Conservation (phyloP, 768 basidiomycete species). For the Paxillus involutus region DNA sequence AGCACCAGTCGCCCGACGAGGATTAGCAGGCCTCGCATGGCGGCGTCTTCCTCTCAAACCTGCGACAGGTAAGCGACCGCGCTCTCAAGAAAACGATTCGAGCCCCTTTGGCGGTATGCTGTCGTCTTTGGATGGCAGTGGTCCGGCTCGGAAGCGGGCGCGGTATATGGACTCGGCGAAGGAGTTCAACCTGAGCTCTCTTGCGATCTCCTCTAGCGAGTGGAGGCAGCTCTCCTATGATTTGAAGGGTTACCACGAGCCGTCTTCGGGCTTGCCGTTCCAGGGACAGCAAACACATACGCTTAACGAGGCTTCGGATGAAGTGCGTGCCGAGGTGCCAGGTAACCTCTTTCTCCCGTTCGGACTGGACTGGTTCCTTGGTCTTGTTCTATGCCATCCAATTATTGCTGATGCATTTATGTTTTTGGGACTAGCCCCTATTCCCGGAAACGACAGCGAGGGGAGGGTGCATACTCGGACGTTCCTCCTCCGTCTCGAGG, state of each 20-base stretch:
- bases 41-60: not conserved
- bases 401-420: not conserved
- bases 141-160: not conserved
- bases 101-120: not conserved
- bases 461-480: not conserved
- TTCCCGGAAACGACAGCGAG: not conserved
- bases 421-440: not conserved
- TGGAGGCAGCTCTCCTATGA: not conserved
- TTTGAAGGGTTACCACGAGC: not conserved
- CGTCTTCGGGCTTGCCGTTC: not conserved
- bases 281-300: not conserved
- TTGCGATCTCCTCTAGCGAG: not conserved
- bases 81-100: not conserved
- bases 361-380: not conserved
- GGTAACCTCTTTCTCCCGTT: not conserved
- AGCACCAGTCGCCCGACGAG: not conserved
- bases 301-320: not conserved
- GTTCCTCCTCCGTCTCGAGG: constrained; percentile 1
- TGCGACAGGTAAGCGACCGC: not conserved
- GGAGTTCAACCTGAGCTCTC: not conserved
- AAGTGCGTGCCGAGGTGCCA: not conserved
- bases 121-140: not conserved
- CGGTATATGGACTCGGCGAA: not conserved
- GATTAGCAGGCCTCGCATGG: not conserved
- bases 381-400: not conserved